Conservation (phyloP, 2,329 filamentous ascomycete species). For the Penicillium sp. region DNA sequence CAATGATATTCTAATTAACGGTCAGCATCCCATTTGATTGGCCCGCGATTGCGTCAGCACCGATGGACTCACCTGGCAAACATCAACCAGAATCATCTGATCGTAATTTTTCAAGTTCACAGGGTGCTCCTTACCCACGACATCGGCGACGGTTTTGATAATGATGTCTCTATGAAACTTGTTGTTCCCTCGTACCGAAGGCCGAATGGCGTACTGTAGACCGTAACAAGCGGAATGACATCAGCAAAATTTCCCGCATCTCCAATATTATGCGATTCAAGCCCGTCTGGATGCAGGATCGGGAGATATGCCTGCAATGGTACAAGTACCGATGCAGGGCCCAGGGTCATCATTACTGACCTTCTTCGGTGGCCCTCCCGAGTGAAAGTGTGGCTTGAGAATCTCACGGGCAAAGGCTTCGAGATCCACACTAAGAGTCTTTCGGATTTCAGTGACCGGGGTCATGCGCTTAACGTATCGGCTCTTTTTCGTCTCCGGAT, state of each 20-base stretch:
- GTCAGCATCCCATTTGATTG: conserved; percentile 14
- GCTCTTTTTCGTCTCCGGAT: conserved; percentile 54
- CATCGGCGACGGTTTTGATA: conserved; percentile 60
- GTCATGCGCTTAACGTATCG: conserved; percentile 63
- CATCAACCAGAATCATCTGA: conserved; percentile 61
- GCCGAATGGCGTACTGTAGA: conserved; percentile 62
- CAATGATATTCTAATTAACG: conserved; percentile 58
- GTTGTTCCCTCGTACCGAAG: conserved; percentile 61
- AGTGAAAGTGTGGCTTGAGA: conserved; percentile 61
- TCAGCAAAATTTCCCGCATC: conserved; percentile 2
- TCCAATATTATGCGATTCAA: conserved; percentile 2
- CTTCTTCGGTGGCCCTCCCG: conserved; percentile 53
- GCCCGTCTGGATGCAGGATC: not conserved
- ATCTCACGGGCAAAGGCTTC: conserved; percentile 59
- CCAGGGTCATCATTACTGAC: conserved; percentile 38
- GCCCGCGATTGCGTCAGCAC: not conserved
- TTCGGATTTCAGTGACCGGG: conserved; percentile 59
- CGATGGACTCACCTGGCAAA: conserved; percentile 56
- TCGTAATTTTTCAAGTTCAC: conserved; percentile 65
- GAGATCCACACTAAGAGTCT: conserved; percentile 59
- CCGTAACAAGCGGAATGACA: not conserved
- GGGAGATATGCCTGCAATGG: conserved; percentile 1
- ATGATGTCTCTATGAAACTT: conserved; percentile 58
- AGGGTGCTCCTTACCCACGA: conserved; percentile 59
- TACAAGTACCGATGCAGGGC: not conserved